Conservation (phyloP, 169 alveolate genomes). For the Plasmodium gonderi region DNA sequence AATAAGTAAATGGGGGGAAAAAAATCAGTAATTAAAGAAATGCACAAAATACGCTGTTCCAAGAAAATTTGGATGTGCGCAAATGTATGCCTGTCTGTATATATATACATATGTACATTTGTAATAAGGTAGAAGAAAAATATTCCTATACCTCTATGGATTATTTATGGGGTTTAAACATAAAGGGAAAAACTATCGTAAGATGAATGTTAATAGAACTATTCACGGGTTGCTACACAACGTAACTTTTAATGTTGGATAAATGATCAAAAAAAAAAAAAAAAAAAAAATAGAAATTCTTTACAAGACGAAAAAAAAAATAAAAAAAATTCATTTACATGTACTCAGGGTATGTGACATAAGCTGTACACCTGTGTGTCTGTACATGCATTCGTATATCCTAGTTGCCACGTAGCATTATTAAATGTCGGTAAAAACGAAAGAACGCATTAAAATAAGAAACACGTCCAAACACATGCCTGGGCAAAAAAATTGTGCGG, state of each 20-base stretch:
- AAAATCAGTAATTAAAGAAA: neutral
- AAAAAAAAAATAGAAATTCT: neutral
- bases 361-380: neutral
- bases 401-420: neutral
- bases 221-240: slow-evolving; percentile 1
- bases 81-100: neutral
- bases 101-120: neutral
- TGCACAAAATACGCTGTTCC: neutral
- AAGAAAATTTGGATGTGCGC: neutral
- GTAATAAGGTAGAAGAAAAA: neutral
- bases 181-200: neutral
- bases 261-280: neutral
- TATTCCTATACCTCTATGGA: neutral
- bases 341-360: neutral
- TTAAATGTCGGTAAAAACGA: neutral
- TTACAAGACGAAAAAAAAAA: slow-evolving; percentile 20
- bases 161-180: neutral
- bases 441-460: neutral
- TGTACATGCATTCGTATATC: too few species aligned
- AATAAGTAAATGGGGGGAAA: slow-evolving; percentile 1
- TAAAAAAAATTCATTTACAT: slow-evolving; percentile 6
- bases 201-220: neutral
- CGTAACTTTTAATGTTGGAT: neutral
- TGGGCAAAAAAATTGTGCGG: neutral
- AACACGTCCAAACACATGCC: neutral